phyloP scores from a whole-genome alignment of 2,329 filamentous ascomycete genomes.

The Mariannaea sp. region DNA sequence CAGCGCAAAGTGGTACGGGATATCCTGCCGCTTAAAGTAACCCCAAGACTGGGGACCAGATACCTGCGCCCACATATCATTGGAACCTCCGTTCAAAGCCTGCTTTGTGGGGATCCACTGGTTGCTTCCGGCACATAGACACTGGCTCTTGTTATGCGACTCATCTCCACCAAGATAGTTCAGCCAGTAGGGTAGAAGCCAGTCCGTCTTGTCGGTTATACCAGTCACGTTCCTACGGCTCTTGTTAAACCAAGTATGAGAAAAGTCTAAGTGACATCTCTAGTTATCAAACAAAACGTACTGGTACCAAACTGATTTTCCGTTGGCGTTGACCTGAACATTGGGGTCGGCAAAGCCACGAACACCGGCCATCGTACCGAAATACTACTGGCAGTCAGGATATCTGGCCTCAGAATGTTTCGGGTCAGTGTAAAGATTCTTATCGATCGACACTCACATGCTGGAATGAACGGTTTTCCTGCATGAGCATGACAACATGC shows the following conservation, averaged over 20 bases:
- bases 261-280: too few species aligned
- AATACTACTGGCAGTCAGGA: slow-evolving; percentile 51
- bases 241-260: too few species aligned
- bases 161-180: slow-evolving; percentile 56
- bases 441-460: background rate
- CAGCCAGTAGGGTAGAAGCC: slow-evolving; percentile 57
- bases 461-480: too few species aligned
- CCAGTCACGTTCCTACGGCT: too few species aligned
- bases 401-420: slow-evolving; percentile 40
- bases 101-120: slow-evolving; percentile 57
- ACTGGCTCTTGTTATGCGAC: slow-evolving; percentile 57
- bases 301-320: slow-evolving; percentile 2
- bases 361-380: slow-evolving; percentile 60
- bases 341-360: slow-evolving; percentile 62
- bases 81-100: slow-evolving; percentile 55
- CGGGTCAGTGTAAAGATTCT: too few species aligned
- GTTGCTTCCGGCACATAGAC: slow-evolving; percentile 57
- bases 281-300: background rate
- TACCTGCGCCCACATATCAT: slow-evolving; percentile 58
- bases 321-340: slow-evolving; percentile 42
- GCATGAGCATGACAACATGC: too few species aligned
- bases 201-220: background rate
- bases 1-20: slow-evolving; percentile 60
- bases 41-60: slow-evolving; percentile 60
- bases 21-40: slow-evolving; percentile 54